Evolutionary conservation across 129 eudicot genomes (phyloP).

Genomic region (Rutidosis leptorrhynchoides): DNA sequence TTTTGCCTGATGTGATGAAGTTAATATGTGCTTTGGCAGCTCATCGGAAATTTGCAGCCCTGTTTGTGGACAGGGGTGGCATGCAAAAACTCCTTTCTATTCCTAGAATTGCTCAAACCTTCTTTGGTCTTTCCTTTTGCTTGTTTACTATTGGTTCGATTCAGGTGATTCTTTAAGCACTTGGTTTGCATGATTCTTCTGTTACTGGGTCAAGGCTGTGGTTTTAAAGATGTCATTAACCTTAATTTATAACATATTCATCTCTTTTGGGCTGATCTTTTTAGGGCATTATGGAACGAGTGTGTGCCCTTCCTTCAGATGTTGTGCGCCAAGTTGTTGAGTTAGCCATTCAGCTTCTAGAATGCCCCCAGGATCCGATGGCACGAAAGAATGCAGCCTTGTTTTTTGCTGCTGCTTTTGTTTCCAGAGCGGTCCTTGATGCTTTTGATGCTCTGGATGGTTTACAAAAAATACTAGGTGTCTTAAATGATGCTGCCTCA

Average conservation of each 20-base stretch:
- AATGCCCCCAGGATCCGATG: conserved; percentile 90
- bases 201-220: too few relatives aligned
- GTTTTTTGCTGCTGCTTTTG: conserved; percentile 88
- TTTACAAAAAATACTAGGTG: conserved; percentile 56
- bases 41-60: conserved; percentile 84
- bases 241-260: too few relatives aligned
- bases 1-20: conserved; percentile 77
- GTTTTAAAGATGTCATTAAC: too few relatives aligned
- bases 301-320: conserved; percentile 85
- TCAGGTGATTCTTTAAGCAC: too few relatives aligned
- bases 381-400: conserved; percentile 89
- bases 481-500: conserved; percentile 77
- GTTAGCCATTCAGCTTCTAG: conserved; percentile 79
- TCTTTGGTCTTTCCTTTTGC: conserved; percentile 81
- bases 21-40: conserved; percentile 87
- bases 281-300: conserved; percentile 95
- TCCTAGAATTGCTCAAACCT: conserved; percentile 66
- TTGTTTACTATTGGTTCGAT: conserved; percentile 88
- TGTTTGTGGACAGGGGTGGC: conserved; percentile 97
- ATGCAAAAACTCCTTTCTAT: conserved; percentile 81
- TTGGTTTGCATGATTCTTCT: too few relatives aligned
- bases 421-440: conserved; percentile 86
- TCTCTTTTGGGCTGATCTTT: too few relatives aligned
- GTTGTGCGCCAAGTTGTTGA: conserved; percentile 65
- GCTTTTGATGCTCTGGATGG: conserved; percentile 90